Percentiles rank a stretch among this genome's conserved stretches.
Evolutionary conservation across 1,284 basidiomycete species (phyloP).

Genomic region (Trichosporon asahii): DNA sequence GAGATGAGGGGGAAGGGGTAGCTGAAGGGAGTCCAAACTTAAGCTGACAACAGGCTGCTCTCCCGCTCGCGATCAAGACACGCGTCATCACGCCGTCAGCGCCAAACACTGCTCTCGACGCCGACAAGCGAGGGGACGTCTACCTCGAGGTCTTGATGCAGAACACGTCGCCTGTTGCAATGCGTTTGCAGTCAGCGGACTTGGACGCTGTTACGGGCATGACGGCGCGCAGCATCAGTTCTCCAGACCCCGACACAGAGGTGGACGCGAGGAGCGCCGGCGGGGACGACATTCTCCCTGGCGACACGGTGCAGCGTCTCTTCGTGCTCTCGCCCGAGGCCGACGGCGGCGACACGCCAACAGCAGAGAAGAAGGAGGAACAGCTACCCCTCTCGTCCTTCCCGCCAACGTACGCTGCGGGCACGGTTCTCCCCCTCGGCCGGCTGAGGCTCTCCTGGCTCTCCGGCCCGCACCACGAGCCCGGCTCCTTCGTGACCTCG

Average conservation of each 20-base stretch:
- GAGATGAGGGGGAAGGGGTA: too few relatives aligned
- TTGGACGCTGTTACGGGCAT: slow-evolving; percentile 72
- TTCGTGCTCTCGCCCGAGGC: slow-evolving; percentile 66
- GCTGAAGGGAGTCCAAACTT: too few relatives aligned
- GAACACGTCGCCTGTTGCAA: slow-evolving; percentile 70
- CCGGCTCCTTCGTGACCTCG: slow-evolving; percentile 74
- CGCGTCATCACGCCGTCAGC: slow-evolving; percentile 73
- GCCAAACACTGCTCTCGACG: slow-evolving; percentile 64
- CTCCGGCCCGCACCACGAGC: slow-evolving; percentile 59
- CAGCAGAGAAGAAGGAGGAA: slow-evolving; percentile 56
- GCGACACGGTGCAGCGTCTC: slow-evolving; percentile 76
- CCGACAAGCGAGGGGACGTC: slow-evolving; percentile 66
- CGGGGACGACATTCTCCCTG: slow-evolving; percentile 60
- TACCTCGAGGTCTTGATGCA: slow-evolving; percentile 85
- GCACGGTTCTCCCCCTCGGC: slow-evolving; percentile 69
- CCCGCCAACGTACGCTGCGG: slow-evolving; percentile 60
- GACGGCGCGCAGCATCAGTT: slow-evolving; percentile 51
- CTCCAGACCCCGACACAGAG: slow-evolving; percentile 23
- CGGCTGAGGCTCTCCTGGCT: slow-evolving; percentile 75
- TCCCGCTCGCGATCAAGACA: slow-evolving; percentile 83
- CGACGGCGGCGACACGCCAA: slow-evolving; percentile 22
- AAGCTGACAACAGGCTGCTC: slow-evolving; percentile 62
- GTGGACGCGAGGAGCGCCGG: slow-evolving; percentile 24
- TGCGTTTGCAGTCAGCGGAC: slow-evolving; percentile 70
- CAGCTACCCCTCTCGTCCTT: slow-evolving; percentile 49